These are phyloP conservation scores for Rhizoclosmatium sp. DNA, from an alignment of 192 early-diverging fungal genomes.

Conservation along the genomic window DNA sequence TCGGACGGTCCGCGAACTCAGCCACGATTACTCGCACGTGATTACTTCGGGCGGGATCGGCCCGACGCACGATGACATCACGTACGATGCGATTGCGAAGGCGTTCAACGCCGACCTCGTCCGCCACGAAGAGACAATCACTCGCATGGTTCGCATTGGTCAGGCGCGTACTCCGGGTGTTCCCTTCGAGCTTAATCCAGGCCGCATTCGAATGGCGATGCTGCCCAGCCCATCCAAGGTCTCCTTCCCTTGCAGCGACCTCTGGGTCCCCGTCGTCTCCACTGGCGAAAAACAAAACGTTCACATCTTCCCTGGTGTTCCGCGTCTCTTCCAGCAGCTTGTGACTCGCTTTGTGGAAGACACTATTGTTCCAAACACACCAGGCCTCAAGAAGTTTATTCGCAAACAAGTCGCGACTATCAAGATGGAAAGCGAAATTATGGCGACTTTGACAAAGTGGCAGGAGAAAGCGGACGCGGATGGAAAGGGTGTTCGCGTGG, in stretches of 20 bases:
- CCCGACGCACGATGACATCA: conserved; percentile 17
- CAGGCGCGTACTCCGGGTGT: conserved; percentile 1
- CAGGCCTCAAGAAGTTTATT: conserved; percentile 37
- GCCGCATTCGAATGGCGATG: conserved; percentile 71
- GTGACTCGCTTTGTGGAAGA: conserved; percentile 38
- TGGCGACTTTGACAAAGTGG: conserved; percentile 44
- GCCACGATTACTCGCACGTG: conserved; percentile 55
- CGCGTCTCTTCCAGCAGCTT: conserved; percentile 65
- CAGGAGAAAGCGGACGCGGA: conserved; percentile 40
- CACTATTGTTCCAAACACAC: conserved; percentile 36
- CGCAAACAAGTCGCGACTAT: conserved; percentile 56
- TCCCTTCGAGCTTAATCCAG: conserved; percentile 44
- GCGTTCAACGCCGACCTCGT: conserved; percentile 63
- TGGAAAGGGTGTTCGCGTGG: conserved; percentile 53
- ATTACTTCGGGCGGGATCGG: conserved; percentile 82
- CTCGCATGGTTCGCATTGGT: conserved; percentile 56
- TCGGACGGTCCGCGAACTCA: conserved; percentile 57
- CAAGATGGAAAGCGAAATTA: conserved; percentile 57
- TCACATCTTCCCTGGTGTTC: conserved; percentile 74
- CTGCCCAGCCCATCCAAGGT: conserved; percentile 57
- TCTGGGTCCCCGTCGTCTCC: conserved; percentile 79
- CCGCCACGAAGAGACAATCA: conserved; percentile 62
- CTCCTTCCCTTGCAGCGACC: conserved; percentile 50
- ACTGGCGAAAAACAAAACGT: conserved; percentile 63
- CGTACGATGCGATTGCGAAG: conserved; percentile 61